Percentiles rank a stretch among this genome's conserved stretches.
Evolutionary conservation across 2,329 filamentous ascomycete genomes (phyloP).

Genomic region (Colletotrichum salicis): DNA sequence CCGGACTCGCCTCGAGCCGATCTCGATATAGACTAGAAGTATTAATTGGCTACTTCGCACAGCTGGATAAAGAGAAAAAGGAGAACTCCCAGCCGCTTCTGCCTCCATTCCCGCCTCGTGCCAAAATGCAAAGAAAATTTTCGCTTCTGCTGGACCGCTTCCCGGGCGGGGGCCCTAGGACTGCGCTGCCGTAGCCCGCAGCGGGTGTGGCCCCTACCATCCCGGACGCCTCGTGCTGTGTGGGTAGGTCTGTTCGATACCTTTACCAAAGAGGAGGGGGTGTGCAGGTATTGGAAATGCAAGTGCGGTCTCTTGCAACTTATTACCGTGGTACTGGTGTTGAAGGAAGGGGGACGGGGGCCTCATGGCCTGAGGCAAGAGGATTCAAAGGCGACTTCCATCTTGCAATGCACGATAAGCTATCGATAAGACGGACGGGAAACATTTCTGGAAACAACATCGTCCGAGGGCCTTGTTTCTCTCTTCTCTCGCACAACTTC

Average conservation of each 20-base stretch:
- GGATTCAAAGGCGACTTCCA: background rate
- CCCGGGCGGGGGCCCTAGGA: background rate
- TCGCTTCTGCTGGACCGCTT: background rate
- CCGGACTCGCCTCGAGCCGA: too few species aligned
- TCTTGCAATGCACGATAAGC: conserved; percentile 18
- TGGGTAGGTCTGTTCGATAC: background rate
- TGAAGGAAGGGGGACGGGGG: background rate
- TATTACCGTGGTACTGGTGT: background rate
- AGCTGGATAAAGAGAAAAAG: background rate
- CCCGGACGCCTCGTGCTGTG: conserved; percentile 13
- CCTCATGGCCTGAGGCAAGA: conserved; percentile 29
- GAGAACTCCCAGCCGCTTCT: background rate
- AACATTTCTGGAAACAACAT: background rate
- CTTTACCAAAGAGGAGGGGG: background rate
- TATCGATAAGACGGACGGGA: conserved; percentile 27
- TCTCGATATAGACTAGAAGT: background rate
- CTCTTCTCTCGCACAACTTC: background rate
- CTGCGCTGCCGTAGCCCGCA: background rate
- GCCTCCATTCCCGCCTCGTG: background rate
- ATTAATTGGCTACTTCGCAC: background rate
- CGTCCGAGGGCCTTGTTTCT: background rate
- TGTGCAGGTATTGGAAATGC: background rate
- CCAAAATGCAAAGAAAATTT: background rate
- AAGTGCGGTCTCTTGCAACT: conserved; percentile 3
- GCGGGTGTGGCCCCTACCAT: conserved; percentile 14